Conservation (phyloP, 2,329 filamentous ascomycete species). For the Coniella vitis region DNA sequence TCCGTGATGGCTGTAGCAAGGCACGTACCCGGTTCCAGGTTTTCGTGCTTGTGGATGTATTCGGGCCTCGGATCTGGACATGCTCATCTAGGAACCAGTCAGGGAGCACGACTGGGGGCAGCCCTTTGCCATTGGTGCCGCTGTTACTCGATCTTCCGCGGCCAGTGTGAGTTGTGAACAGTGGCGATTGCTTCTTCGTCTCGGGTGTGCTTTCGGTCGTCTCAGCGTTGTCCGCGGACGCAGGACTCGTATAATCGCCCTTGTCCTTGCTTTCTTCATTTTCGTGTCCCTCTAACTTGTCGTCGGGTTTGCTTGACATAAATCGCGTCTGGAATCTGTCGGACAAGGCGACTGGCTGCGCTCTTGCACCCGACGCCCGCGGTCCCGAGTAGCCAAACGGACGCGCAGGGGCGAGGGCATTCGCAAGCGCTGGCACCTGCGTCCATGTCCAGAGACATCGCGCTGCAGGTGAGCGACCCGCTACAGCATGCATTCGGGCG, state of each 20-base stretch:
- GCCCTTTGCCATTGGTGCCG: conserved; percentile 3
- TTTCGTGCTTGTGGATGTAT: conserved; percentile 18
- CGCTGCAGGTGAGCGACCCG: conserved; percentile 13
- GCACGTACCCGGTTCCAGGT: conserved; percentile 11
- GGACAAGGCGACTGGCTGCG: background rate
- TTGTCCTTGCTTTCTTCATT: conserved; percentile 10
- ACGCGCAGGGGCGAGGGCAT: background rate
- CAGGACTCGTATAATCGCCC: conserved; percentile 8
- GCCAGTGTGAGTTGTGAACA: conserved; percentile 6
- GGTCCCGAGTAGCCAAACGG: background rate
- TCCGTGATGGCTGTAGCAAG: background rate
- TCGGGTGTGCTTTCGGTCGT: conserved; percentile 7
- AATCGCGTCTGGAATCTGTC: background rate
- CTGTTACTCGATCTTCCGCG: conserved; percentile 5
- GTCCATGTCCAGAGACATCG: conserved; percentile 11
- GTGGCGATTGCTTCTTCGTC: conserved; percentile 5
- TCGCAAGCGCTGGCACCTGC: background rate
- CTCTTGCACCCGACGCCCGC: background rate
- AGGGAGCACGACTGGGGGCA: conserved; percentile 50
- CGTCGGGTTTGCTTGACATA: conserved; percentile 14
- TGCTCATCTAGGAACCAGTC: conserved; percentile 48
- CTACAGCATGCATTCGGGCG: conserved; percentile 16
- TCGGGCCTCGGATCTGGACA: conserved; percentile 33
- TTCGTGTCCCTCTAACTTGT: conserved; percentile 9
- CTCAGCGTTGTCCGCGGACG: conserved; percentile 6